Base-by-base conservation (phyloP, 306 rosid genomes). In the Fragaria ananassa region DNA sequence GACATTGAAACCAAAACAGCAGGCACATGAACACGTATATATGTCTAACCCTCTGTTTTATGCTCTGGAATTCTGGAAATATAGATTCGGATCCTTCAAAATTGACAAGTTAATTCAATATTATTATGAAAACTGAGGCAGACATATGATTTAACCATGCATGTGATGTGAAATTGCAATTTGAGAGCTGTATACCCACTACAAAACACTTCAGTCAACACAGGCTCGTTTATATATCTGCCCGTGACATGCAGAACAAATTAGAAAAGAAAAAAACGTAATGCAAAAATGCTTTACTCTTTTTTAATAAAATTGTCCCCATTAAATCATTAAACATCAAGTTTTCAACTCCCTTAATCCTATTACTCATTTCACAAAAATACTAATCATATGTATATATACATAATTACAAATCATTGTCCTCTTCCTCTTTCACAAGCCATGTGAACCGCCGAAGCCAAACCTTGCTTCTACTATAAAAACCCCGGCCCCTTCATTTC, bases 371-470 rank as follows among this genome's bases (percentile, higher is more conserved):
- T 42, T 42, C 45, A 42, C 45, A 8, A 42, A 42, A 42, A 42
- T 9, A 41, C 44, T 41, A 41, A 41, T 41, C 44, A 41, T 7
- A 41, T 41, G 44, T 41, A 7, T 41, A 41, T 41, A 7, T 41
- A 41, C 44, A 42, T 42, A 8, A 42, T 42, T 42, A 8, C 45
- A 42, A 1, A 1, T 42, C 11, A 42, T 42, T 42, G 45, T 42
- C 45, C 45, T 42, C 45, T 9, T 42, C 44, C 10, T 41, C 44
- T 41, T 37, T 37, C 41, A 37, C 11, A 23, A 54, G 34, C 41
- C 82, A 65, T 56, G 82, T 73, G 78, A 79, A 65, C 78, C 74
- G 74, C 67, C 82, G 46, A 70, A 78, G 72, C 72, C 54, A 65
- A 44, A 79, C 46, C 50, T 2, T 68, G 12, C 51, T 15, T 6